Base-by-base conservation (phyloP, 2,329 filamentous ascomycete species). In the Colletotrichum gigasporum region DNA sequence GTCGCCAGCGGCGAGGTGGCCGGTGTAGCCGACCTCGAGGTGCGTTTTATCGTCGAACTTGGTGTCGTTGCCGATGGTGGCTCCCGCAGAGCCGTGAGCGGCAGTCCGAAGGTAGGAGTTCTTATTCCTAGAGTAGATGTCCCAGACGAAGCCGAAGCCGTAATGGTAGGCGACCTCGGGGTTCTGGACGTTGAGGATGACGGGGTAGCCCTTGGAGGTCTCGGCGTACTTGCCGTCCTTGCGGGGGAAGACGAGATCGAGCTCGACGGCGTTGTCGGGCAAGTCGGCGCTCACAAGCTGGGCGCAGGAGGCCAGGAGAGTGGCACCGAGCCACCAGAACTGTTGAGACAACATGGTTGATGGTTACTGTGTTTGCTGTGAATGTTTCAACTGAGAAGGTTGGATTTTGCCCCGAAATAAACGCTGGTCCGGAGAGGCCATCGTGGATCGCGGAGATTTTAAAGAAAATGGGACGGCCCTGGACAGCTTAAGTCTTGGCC, bases 171-270 rank as follows among this genome's bases (percentile, higher is more conserved):
- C 65, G 2, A 62, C 44, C 5, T 62, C 30, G 10, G 65, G 61
- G 62, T 67, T 67, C 45, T 67, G 65, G 11, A 67, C 30, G 14
- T 61, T 62, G 18, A 67, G 55, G 22, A 67, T 54, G 8, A 67
- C 28, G n/a, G 65, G 65, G 24, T 65, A 59, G 44, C 62, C 65
- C 35, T 56, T 55, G 10, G 55, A 35, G 14, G 55, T 66, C 24
- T 65, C 51, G 30, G 34, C 62, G 30, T 65, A 67, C 14, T 62
- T 61, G 20, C 62, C 62, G 26, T 52, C 65, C 8, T 60, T 12
- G 10, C 65, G 65, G 24, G 65, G 65, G 51, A 67, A 67, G 44
- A 67, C 51, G 34, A 67, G 50, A 11, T 67, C 65, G 30, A 67
- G 62, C 37, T 67, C 62, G 35, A 67, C 50, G 28, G 62, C 62